Evolutionary conservation across 2,329 filamentous ascomycete genomes (phyloP), one percentile per base, ranked within the genome.

Genomic region (Apiospora pterosperma): DNA sequence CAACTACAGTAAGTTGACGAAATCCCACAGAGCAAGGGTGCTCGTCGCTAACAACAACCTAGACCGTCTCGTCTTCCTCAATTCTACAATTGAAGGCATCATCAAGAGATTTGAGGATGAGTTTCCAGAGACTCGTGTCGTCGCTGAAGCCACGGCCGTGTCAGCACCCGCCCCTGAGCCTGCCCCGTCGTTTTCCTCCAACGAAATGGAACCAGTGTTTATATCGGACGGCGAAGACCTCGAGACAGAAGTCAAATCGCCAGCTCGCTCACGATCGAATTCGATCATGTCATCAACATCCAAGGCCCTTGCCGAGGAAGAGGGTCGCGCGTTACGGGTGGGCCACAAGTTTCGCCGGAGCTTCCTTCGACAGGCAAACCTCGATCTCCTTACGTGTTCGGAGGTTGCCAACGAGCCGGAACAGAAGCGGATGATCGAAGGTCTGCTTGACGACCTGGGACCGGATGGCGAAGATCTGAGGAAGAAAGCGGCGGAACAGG

Each of bases 41-140:
- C 19, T 11, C 6, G 8, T 34, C 19, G 34, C 28, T 34, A 16
- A 58, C 23, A n/a, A 66, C 92, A 11, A 55, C 7, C 28, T 55
- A 55, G 89, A 88, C 39, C 90, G 91, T 60, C 85, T 98, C 23
- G 82, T 90, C 52, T 97, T 97, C 85, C 86, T 99, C 36, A 93
- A 97, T 72, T 84, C 91, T 66, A 98, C 96, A 0, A 84, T 99
- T 11, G 86, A 93, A 72, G 90, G 91, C 69, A 97, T 98, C 80
- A 98, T 98, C 73, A 90, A 92, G 75, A 91, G 96, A 34, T 99
- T 98, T 75, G 96, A 98, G 76, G 92, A 97, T 75, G 95, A 98
- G 77, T 98, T 93, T 72, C 96, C 96, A 0, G 95, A 98, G 74
- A 96, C 92, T 0, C 88, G 92, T 39, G 81, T 71, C 16, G 68